Conservation (phyloP, 2,329 filamentous ascomycete genomes). For the Verticillium zaregamsianum region DNA sequence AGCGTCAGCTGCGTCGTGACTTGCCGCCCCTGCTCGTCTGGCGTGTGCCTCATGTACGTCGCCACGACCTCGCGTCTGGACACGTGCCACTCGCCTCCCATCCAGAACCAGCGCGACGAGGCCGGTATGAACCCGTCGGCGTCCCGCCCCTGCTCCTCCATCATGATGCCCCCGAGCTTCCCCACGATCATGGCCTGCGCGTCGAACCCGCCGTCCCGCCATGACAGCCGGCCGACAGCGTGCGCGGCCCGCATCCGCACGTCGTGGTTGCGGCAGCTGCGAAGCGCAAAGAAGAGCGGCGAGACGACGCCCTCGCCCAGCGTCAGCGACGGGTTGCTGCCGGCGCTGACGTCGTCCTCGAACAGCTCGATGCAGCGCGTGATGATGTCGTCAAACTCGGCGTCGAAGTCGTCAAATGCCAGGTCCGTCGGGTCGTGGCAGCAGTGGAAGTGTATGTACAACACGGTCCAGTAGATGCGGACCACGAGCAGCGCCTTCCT, state of each 20-base stretch:
- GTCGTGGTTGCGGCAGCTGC: conserved; percentile 14
- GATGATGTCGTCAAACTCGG: conserved; percentile 11
- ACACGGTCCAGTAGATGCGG: conserved; percentile 6
- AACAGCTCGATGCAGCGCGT: conserved; percentile 6
- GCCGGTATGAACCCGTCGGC: conserved; percentile 8
- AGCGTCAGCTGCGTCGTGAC: conserved; percentile 1
- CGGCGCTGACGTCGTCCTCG: conserved; percentile 4
- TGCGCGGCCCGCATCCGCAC: conserved; percentile 10
- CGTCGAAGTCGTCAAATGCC: conserved; percentile 11
- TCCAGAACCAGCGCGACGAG: conserved; percentile 12
- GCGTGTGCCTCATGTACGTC: conserved; percentile 7
- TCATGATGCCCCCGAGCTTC: conserved; percentile 11
- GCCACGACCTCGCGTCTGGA: conserved; percentile 4
- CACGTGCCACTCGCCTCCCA: conserved; percentile 5
- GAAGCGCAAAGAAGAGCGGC: conserved; percentile 10
- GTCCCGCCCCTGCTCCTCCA: conserved; percentile 14
- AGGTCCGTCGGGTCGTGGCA: conserved; percentile 13
- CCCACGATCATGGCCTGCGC: conserved; percentile 4
- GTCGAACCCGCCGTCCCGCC: conserved; percentile 13
- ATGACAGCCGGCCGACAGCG: conserved; percentile 9
- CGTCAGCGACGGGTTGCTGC: conserved; percentile 5
- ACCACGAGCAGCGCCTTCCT: conserved; percentile 9
- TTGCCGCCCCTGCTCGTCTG: conserved; percentile 1
- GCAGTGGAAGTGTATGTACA: conserved; percentile 7
- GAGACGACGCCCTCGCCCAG: conserved; percentile 11